Evolutionary conservation across 192 early-diverging fungal genomes (phyloP), one percentile per base, ranked within the genome.

Genomic region (Physocladia obscura): DNA sequence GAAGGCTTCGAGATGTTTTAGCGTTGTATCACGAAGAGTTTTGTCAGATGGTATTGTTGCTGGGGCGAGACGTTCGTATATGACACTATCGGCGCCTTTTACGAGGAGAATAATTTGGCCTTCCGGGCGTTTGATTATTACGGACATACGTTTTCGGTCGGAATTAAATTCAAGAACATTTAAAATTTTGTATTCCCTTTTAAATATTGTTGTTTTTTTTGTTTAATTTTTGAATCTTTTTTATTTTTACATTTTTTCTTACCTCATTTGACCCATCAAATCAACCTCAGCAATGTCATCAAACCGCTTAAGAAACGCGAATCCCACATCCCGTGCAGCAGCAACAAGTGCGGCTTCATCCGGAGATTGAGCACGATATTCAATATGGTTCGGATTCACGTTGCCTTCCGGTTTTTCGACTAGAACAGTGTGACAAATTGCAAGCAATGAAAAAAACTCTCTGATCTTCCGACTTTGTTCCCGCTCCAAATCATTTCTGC

Each of bases 61-160:
- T 40, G 60, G 49, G 27, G 48, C 27, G 32, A 96, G 74, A 24
- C 94, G 85, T 59, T 94, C 94, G 51, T 92, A 90, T 51, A 99
- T 97, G 39, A 99, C 89, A 70, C 91, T 94, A 69, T 99, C 97
- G 17, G 97, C 97, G 22, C 97, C 97, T 76, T 99, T 99, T 59
- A 89, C 89, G 49, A 93, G 88, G 56, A 99, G 59, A 19, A 96
- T 78, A 38, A 97, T 89, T 49, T 85, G 75, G 19, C 84, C 85
- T 70, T 94, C 94, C 0, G 93, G 93, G 6, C 92, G 81, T 50
- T 87, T 77, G 56, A 93, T 77, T 39, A 99, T 91, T 1, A 91
- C 86, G 38, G 89, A 90, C 97, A 98, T 98, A 48, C 97, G 85
- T 75, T 99, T 99, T 56, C 97, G 85, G 24, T 95, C 93, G 1